A percentile compares a stretch with the other conserved stretches of the same genome.
These are phyloP conservation scores for Diaporthe amygdali DNA, from an alignment of 2,329 filamentous ascomycete species.

Conservation along the genomic window DNA sequence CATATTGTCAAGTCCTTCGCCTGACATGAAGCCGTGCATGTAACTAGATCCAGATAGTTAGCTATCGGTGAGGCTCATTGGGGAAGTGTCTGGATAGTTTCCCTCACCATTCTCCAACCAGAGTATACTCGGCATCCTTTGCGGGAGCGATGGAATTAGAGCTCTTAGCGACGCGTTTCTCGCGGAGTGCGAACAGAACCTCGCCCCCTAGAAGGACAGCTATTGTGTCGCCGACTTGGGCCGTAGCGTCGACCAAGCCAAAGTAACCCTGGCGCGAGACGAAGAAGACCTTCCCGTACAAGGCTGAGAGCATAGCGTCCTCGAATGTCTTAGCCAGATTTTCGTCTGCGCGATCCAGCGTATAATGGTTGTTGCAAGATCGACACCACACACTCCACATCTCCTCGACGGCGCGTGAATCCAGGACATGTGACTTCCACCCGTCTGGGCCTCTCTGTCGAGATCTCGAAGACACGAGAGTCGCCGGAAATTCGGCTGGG, in stretches of 20 bases:
- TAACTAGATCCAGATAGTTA: neutral
- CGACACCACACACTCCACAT: neutral
- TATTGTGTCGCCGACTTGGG: neutral
- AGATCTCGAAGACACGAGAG: neutral
- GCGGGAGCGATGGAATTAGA: neutral
- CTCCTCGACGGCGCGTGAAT: neutral
- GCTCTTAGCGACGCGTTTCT: neutral
- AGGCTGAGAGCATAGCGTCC: neutral
- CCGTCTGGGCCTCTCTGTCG: neutral
- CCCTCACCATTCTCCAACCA: constrained; percentile 3
- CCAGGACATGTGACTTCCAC: neutral
- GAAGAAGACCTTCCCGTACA: neutral
- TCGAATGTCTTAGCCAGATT: neutral
- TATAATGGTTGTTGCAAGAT: neutral
- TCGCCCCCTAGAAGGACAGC: neutral
- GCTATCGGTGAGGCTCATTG: neutral
- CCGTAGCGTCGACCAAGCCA: neutral
- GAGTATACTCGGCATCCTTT: neutral
- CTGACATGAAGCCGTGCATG: neutral
- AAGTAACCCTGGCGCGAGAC: neutral
- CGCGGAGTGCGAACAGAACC: neutral
- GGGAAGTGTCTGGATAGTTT: neutral
- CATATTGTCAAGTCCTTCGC: neutral
- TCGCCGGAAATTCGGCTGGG: neutral
- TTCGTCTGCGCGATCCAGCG: neutral